Evolutionary conservation across 2,329 filamentous ascomycete genomes (phyloP), one percentile per base, ranked within the genome.

Genomic region (Cordyceps tenuipes): DNA sequence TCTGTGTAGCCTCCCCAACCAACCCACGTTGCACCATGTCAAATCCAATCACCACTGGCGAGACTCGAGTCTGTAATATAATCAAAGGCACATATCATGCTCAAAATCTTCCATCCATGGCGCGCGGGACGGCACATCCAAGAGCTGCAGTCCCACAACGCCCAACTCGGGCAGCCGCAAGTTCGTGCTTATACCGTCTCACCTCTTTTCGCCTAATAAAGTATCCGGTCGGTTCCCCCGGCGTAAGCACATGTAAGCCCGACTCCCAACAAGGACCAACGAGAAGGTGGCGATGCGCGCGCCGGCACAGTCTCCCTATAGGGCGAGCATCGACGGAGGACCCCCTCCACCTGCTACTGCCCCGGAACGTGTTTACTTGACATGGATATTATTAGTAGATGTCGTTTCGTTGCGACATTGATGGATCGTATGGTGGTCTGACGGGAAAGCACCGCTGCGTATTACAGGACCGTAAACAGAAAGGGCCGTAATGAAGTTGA

Each of bases 141-240:
- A 41, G 17, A 31, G 21, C 31, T 41, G 46, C 31, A 41, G 26
- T 10, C 48, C 44, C 21, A 43, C 57, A 41, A 41, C 39, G 34
- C 31, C 19, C 57, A 41, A 53, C 15, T 59, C n/a, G 17, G 29
- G 31, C 19, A 49, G 23, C 57, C 15, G 21, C 34, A 29, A n/a
- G 10, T 60, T 31, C 23, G 57, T 60, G 57, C 57, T 60, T 60
- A 60, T 60, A 60, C 57, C 57, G 57, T 60, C 57, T 60, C 34
- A 60, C 57, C 43, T 34, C 26, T 43, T n/a, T 51, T 58, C 21
- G 49, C 43, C 53, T 23, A 49, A 57, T 36, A 57, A 57, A 57
- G 44, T 44, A 49, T 41, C 43, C 54, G 39, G 26, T 46, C 29
- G 29, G 29, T 29, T 29, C 29, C 36, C 26, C 50, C 41, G 26